Base-by-base conservation (phyloP, 331 rosid species). In the Malus hybrid region DNA sequence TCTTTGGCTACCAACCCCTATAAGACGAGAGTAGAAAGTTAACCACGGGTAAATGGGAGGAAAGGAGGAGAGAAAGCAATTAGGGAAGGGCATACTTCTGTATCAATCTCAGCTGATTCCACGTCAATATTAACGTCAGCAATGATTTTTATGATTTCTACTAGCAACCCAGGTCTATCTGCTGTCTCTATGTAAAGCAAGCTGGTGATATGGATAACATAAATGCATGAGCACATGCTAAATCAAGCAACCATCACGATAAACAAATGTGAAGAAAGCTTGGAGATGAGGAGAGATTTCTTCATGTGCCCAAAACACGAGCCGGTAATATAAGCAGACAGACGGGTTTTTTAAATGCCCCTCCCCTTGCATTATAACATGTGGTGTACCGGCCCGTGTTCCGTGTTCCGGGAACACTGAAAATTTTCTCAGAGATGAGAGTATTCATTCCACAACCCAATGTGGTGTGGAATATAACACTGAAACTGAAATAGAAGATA, bases 1-100 rank as follows among this genome's bases (percentile, higher is more conserved):
- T 95, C 97, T 85, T 95, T 95, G 28, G 99, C 99, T 12, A 90
- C 83, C 93, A 95, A 82, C 56, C 99, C 99, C 99, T 94, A 75
- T 67, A 67, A 76, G 72, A 84, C 34, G 52, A 80, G 80, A 65
- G 65, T 70, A 24, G 28, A 69, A 79, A 39, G 80, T 84, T 74
- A 74, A 73, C 34, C 59, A 6, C 42, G 77, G 56, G 16, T 67
- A 70, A 52, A 69, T 4, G 55, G 7, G 5, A 22, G 73, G 28
- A 60, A 59, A 75, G 33, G 15, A 29, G 34, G 42, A 27, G 32
- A 48, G 68, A 48, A 44, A 42, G 65, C 32, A 69, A 68, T 52
- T 65, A 52, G 57, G 57, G 20, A 18, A 79, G 83, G 55, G 73
- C 52, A 59, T 90, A 92, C 99, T 82, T 95, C 93, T 24, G 97